A percentile compares a stretch with the other conserved stretches of the same genome.
Evolutionary conservation across 257 asterid species (phyloP).

Genomic region (Solanum ahanhuiri): DNA sequence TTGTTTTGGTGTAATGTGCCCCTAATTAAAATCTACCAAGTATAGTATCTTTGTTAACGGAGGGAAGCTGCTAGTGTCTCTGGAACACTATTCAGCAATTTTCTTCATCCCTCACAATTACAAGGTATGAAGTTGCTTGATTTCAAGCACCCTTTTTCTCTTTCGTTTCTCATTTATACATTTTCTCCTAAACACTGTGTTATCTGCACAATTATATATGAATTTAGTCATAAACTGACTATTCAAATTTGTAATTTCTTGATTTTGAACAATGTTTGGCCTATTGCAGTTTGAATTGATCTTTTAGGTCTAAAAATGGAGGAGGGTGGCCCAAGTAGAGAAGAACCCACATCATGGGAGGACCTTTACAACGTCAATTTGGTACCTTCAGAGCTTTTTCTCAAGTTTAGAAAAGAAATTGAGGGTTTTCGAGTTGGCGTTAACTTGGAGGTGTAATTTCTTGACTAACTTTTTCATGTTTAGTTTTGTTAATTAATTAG

Average conservation of each 20-base stretch:
- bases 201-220: not conserved
- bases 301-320: constrained; percentile 30
- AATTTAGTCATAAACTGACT: not conserved
- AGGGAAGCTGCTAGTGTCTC: not conserved
- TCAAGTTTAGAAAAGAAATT: constrained; percentile 69
- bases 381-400: constrained; percentile 74
- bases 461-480: not conserved
- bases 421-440: constrained; percentile 77
- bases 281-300: not conserved
- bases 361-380: constrained; percentile 79
- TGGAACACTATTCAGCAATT: not conserved
- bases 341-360: constrained; percentile 65
- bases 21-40: no score
- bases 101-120: not conserved
- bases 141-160: not conserved
- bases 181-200: not conserved
- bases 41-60: not conserved
- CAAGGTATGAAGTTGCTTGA: not conserved
- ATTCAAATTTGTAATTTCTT: not conserved
- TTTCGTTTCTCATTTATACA: no score
- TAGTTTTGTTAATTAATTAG: not conserved
- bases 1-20: no score
- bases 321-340: constrained; percentile 41
- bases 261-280: not conserved
- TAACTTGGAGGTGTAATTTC: constrained; percentile 66